These are phyloP conservation scores for Fusarium poae DNA, from an alignment of 2,329 filamentous ascomycete species.

Conservation along the genomic window DNA sequence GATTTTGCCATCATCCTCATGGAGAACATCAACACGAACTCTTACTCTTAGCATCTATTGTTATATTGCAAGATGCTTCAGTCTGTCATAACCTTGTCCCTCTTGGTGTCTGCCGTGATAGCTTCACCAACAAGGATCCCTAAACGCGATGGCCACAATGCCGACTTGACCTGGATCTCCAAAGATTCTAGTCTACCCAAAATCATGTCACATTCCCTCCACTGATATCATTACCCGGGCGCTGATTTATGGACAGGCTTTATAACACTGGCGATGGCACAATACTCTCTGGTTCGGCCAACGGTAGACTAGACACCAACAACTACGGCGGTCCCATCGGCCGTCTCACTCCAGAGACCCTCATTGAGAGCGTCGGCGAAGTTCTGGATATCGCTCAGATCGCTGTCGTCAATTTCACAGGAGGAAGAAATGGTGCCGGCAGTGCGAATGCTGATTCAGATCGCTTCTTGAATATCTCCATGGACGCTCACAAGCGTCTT, in stretches of 20 bases:
- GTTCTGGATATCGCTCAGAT: slow-evolving; percentile 52
- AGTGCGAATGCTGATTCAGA: neutral
- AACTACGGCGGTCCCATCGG: slow-evolving; percentile 49
- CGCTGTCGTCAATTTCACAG: slow-evolving; percentile 47
- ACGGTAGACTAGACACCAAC: slow-evolving; percentile 53
- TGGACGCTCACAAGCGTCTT: slow-evolving; percentile 41
- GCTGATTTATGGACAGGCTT: neutral
- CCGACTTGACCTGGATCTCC: neutral
- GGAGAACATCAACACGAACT: too few relatives aligned
- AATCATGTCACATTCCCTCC: slow-evolving; percentile 39
- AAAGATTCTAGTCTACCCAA: slow-evolving; percentile 40
- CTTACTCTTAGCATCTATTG: neutral
- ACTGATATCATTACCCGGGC: neutral
- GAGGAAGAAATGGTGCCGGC: neutral
- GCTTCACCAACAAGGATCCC: neutral
- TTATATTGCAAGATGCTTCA: neutral
- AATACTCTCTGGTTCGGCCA: slow-evolving; percentile 53
- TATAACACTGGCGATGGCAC: slow-evolving; percentile 44
- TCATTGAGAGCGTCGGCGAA: slow-evolving; percentile 52
- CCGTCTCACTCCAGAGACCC: slow-evolving; percentile 42
- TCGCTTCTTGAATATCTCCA: slow-evolving; percentile 7
- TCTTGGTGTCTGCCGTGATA: neutral
- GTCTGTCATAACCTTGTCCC: neutral
- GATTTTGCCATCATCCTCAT: neutral
- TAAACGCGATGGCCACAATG: neutral